Conservation (phyloP, 768 basidiomycete genomes). For the Suillus weaverae region DNA sequence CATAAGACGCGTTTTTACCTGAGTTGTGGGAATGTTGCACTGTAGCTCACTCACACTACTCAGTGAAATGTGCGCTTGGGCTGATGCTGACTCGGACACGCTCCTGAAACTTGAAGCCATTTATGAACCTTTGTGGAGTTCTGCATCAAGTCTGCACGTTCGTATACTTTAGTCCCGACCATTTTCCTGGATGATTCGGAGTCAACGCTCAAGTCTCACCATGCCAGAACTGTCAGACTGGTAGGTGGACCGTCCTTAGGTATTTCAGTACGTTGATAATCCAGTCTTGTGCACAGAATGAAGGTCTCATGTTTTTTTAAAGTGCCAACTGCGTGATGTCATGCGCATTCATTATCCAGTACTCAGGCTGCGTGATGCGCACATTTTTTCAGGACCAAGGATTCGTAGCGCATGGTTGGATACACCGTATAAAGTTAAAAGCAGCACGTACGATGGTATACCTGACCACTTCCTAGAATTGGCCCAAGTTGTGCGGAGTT, state of each 20-base stretch:
- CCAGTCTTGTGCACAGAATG: not conserved
- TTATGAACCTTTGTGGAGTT: not conserved
- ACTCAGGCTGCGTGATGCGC: too few species aligned
- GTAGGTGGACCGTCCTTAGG: not conserved
- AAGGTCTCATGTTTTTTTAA: too few species aligned
- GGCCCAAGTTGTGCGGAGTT: too few species aligned
- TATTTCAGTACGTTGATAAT: not conserved
- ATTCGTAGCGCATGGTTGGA: too few species aligned
- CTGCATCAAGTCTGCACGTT: not conserved
- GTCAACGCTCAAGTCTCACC: not conserved
- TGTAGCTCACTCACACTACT: not conserved
- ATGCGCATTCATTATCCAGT: too few species aligned
- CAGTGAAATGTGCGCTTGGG: not conserved
- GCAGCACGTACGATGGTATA: too few species aligned
- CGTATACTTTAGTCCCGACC: not conserved
- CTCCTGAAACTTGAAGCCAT: not conserved
- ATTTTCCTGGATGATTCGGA: not conserved
- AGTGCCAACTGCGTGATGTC: too few species aligned
- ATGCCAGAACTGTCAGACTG: not conserved
- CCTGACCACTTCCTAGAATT: too few species aligned
- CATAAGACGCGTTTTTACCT: too few species aligned
- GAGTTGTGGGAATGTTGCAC: too few species aligned
- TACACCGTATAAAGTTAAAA: too few species aligned
- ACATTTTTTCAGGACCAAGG: too few species aligned
- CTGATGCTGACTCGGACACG: not conserved